Base-by-base conservation (phyloP, 1,284 basidiomycete genomes). In the Puccinia horiana region DNA sequence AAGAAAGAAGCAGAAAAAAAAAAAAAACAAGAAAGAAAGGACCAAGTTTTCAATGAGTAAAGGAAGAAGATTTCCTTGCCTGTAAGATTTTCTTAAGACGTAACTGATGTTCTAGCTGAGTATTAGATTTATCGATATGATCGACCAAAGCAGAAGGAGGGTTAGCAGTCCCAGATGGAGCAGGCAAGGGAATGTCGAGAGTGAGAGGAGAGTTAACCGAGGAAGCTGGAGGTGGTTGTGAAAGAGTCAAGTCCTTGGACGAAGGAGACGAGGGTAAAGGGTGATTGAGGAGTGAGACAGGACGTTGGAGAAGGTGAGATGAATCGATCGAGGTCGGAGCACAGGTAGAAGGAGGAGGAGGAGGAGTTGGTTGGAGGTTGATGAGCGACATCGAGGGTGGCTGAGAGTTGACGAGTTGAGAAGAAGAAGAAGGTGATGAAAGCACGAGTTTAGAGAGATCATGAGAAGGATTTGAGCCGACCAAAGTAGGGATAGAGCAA, bases 1-100 rank as follows among this genome's bases (percentile, higher is more conserved):
- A 69, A 47, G 26, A 44, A 47, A 37, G 26, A 26, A 44, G 67
- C 9, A 44, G 32, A 69, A 69, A 18, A 69, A 40, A 69, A 26
- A 47, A 18, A n/a, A 69, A n/a, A 26, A 44, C 2, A 23, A 29
- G 29, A 29, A 42, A 70, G 26, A n/a, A 49, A 32, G 14, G 42
- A 20, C 9, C 18, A 16, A 18, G 5, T 11, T 4, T 16, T 52
- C 8, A 12, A 14, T 63, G 26, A 29, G 26, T n/a, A 63, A n/a
- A n/a, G n/a, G 35, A 12, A 29, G 61, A 9, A 16, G 69, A 16
- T 35, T 70, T 70, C 16, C 69, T 47, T 35, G 69, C 69, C 42
- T 70, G 40, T 0, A 70, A 16, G 44, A 70, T 70, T 29, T 70
- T 70, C 42, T 70, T 70, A 26, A 70, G 69, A 14, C 69, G 42